Evolutionary conservation across 495 filamentous ascomycete species (phyloP), one percentile per base, ranked within the genome.

Genomic region (Annulohypoxylon stygium): DNA sequence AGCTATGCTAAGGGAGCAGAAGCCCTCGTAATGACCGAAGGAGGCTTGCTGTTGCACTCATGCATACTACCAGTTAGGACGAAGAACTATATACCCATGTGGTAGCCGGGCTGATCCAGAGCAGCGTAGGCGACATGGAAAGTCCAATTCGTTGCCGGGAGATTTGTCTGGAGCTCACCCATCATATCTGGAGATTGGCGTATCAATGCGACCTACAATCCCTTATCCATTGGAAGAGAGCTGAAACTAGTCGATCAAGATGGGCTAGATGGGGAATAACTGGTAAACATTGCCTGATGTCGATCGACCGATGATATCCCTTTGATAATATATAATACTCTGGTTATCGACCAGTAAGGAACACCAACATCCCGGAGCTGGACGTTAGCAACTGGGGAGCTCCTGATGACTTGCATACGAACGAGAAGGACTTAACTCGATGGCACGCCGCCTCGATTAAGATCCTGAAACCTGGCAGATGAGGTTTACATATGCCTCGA

Each of bases 371-470:
- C 63, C 60, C n/a, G 54, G 68, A 72, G 54, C 69, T 69, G 43
- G 47, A 71, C 63, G 51, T 34, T 65, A 55, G 63, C 36, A 54
- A 55, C 69, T 65, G 61, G 63, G 53, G 64, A 55, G 73, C 68
- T 71, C 69, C 68, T 69, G 53, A 75, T 75, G 73, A 75, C 73
- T 75, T 69, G 73, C 73, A 75, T 75, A 69, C 55, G 69, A 61
- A 45, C 43, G 43, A 60, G 59, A 61, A 63, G 58, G 64, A 64
- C 54, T 53, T 37, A 67, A 54, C 45, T 55, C 50, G 57, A 67
- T 60, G 58, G 58, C 11, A 64, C 62, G 62, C 36, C 34, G 43
- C 62, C 51, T 54, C 72, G 60, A 34, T 25, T 48, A 30, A 50
- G 58, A 67, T 70, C 58, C 47, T 70, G 63, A 70, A 74, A 70